Conservation (phyloP, 345 rosid species). For the Murraya koenigii region DNA sequence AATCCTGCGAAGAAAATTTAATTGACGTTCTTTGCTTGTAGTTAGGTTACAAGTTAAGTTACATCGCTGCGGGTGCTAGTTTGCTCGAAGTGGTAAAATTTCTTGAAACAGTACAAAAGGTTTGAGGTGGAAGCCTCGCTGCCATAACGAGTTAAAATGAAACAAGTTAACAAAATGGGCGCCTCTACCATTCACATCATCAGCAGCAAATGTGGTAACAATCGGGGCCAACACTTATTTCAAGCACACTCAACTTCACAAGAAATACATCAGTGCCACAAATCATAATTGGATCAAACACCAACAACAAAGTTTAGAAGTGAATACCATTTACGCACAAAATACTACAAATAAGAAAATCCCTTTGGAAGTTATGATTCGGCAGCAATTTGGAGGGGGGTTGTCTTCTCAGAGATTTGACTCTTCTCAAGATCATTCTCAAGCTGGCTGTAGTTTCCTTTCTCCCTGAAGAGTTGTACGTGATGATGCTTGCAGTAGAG, state of each 20-base stretch:
- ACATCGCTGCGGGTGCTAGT: too few species aligned
- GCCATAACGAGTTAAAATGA: neutral
- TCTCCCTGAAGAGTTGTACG: slow-evolving; percentile 58
- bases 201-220: slow-evolving; percentile 8
- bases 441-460: slow-evolving; percentile 69
- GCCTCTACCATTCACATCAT: neutral
- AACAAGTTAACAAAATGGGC: neutral
- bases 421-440: slow-evolving; percentile 35
- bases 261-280: neutral
- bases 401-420: slow-evolving; percentile 5
- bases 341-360: neutral
- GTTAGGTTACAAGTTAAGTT: too few species aligned
- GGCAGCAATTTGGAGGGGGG: slow-evolving; percentile 31
- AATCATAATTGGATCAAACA: neutral
- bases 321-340: neutral
- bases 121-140: too few species aligned
- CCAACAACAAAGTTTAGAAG: neutral
- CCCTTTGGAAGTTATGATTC: slow-evolving; percentile 14
- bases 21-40: too few species aligned
- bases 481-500: slow-evolving; percentile 78
- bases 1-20: too few species aligned
- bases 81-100: too few species aligned
- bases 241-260: slow-evolving; percentile 2
- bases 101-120: too few species aligned
- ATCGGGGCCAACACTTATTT: slow-evolving; percentile 1